These are phyloP conservation scores for Phytopythium sindhum DNA, from an alignment of 352 stramenopile genomes.

Conservation along the genomic window DNA sequence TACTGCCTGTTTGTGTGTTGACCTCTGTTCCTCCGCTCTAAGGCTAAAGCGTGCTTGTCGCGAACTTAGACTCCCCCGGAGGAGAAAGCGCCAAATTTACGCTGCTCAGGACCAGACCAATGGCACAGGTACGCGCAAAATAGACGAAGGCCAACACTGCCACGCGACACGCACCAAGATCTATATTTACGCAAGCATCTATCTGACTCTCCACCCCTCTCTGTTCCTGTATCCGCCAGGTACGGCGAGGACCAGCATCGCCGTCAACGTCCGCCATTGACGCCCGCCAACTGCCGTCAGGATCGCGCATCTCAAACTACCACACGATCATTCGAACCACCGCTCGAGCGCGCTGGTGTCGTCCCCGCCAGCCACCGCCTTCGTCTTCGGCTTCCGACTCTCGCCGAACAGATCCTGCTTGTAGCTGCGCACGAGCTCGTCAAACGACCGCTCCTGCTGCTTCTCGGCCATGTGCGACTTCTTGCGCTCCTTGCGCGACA, in stretches of 20 bases:
- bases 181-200: not conserved
- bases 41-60: too few species aligned
- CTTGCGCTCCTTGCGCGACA: slow-evolving; percentile 76
- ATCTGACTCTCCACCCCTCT: not conserved
- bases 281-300: too few species aligned
- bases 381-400: slow-evolving; percentile 16
- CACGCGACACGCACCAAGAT: not conserved
- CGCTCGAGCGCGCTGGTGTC: slow-evolving; percentile 27
- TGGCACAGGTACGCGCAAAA: not conserved
- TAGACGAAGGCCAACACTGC: not conserved
- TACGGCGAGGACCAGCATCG: not conserved
- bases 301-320: not conserved
- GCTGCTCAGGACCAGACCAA: not conserved
- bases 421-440: slow-evolving; percentile 76
- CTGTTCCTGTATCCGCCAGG: not conserved
- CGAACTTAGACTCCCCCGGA: not conserved
- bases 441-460: slow-evolving; percentile 68
- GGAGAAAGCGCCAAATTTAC: not conserved
- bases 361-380: slow-evolving; percentile 10
- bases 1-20: too few species aligned
- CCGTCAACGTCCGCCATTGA: not conserved
- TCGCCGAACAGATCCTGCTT: slow-evolving; percentile 83
- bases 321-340: slow-evolving; percentile 55
- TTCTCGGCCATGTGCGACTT: slow-evolving; percentile 31
- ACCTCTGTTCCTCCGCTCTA: too few species aligned